Base-by-base conservation (phyloP, 371 early-diverging fungal species). In the Saksenaea oblongispora region DNA sequence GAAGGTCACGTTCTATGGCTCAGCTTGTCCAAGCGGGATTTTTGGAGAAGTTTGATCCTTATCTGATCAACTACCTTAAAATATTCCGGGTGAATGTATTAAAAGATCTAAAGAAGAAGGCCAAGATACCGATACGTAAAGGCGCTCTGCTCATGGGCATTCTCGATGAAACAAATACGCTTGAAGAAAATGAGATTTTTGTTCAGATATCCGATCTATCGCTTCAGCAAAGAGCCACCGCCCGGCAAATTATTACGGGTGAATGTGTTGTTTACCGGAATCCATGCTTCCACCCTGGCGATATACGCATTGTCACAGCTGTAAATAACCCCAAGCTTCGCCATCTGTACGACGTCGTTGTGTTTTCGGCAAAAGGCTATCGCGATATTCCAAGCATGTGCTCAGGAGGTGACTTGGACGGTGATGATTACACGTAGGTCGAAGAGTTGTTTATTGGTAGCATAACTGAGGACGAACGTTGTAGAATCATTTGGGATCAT, bases 391-490 rank as follows among this genome's bases (percentile, higher is more conserved):
- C 92, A 5, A 89, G 87, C 62, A 77, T 83, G 80, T 86, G 89
- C 58, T 82, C 88, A 15, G 93, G 94, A 15, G 91, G 91, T 2
- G 93, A 93, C 68, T 70, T 91, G 0, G 94, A 93, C 64, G 92
- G 93, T 5, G 94, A 94, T 73, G 80, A 85, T 10, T 86, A 79
- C 55, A 80, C 72, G 72, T 74, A 68, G 70, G 59, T 59, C 2
- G 34, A 26, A 28, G 24, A 24, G 7, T n/a, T 35, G 13, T 15
- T 8, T 28, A 15, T 24, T 24, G 2, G 15, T 36, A 7, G 15
- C 26, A 15, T 53, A 41, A 18, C 26, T 9, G 34, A 58, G 27
- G 34, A 64, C 1, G 36, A n/a, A 1, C 41, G 39, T 41, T 44
- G 26, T 66, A 83, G 80, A 34, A 73, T 90, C 0, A 82, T 84